Conservation (phyloP, 176 grass and related monocot genomes). For the Bolboschoenus planiculmis region DNA sequence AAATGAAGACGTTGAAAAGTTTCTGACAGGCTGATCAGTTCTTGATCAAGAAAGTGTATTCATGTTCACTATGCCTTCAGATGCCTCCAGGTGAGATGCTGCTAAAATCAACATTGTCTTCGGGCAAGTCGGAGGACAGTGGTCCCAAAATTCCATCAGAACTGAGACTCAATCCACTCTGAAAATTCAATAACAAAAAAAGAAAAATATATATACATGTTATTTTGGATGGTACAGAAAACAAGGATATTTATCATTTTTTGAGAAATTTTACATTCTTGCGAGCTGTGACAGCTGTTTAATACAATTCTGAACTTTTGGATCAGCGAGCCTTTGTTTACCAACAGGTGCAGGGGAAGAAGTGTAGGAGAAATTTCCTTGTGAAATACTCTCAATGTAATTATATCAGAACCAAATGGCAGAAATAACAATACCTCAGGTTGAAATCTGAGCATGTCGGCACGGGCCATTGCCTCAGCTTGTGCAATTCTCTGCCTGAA, state of each 20-base stretch:
- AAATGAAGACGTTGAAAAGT: neutral
- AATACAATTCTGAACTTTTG: neutral
- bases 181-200: conserved; percentile 25
- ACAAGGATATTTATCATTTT: neutral
- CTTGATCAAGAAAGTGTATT: conserved; percentile 5
- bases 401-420: neutral
- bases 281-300: neutral
- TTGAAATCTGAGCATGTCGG: conserved; percentile 91
- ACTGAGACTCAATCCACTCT: conserved; percentile 86
- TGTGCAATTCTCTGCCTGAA: conserved; percentile 97
- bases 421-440: conserved; percentile 56
- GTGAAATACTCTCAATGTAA: neutral
- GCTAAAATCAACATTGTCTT: conserved; percentile 25
- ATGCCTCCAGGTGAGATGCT: conserved; percentile 11
- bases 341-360: neutral
- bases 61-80: neutral
- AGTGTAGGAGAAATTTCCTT: neutral
- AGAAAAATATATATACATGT: neutral
- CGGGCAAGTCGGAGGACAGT: conserved; percentile 49
- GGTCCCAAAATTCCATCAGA: conserved; percentile 82
- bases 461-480: conserved; percentile 95
- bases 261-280: neutral
- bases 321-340: neutral
- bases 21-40: conserved; percentile 14
- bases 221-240: neutral